Percentiles rank a stretch among this genome's conserved stretches.
These are phyloP conservation scores for Penicillium atrosanguineum DNA, from an alignment of 495 filamentous ascomycete species.

Conservation along the genomic window DNA sequence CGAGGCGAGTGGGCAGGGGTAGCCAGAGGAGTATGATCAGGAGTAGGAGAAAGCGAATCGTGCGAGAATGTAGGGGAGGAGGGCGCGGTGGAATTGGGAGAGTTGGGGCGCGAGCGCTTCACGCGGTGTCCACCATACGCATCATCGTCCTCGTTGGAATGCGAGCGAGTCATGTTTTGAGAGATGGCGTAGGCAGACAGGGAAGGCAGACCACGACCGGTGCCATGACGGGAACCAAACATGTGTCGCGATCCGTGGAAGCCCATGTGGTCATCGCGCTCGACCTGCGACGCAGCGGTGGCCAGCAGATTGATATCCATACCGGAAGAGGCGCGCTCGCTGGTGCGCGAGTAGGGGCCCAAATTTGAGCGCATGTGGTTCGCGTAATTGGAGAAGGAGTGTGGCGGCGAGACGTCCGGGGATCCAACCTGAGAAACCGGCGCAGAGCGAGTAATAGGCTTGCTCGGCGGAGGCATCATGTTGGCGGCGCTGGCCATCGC, in stretches of 20 bases:
- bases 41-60: slow-evolving; percentile 92
- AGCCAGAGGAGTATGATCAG: slow-evolving; percentile 92
- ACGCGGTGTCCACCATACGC: slow-evolving; percentile 66
- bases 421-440: slow-evolving; percentile 85
- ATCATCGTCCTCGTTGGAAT: slow-evolving; percentile 83
- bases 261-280: slow-evolving; percentile 66
- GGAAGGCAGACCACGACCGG: slow-evolving; percentile 64
- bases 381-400: slow-evolving; percentile 77
- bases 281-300: slow-evolving; percentile 83
- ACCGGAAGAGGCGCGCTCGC: slow-evolving; percentile 46
- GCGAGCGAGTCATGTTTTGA: slow-evolving; percentile 83
- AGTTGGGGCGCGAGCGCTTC: slow-evolving; percentile 88
- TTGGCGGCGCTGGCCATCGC: slow-evolving; percentile 51
- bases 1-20: slow-evolving; percentile 96
- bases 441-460: slow-evolving; percentile 76
- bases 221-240: slow-evolving; percentile 58
- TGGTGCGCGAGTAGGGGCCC: slow-evolving; percentile 62
- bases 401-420: slow-evolving; percentile 92
- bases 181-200: slow-evolving; percentile 78
- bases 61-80: slow-evolving; percentile 98
- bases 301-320: slow-evolving; percentile 89
- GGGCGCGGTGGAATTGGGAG: slow-evolving; percentile 90
- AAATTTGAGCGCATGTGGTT: slow-evolving; percentile 60
- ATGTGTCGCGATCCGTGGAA: slow-evolving; percentile 46
- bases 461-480: slow-evolving; percentile 74